Evolutionary conservation across 2,329 filamentous ascomycete species (phyloP).

Genomic region (Dissoconium aciculare): DNA sequence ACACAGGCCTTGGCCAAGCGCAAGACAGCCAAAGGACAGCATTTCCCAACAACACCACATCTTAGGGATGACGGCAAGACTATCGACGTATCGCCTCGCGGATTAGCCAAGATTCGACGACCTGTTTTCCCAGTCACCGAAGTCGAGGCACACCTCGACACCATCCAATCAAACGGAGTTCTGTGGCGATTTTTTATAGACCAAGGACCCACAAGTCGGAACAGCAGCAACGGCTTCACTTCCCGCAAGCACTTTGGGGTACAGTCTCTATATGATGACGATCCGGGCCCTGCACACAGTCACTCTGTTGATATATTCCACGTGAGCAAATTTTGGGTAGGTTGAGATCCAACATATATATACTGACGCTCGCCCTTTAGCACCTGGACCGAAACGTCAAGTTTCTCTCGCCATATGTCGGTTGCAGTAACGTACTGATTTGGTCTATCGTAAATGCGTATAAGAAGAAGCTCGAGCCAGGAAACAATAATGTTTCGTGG

Average conservation of each 20-base stretch:
- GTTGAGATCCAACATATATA: neutral
- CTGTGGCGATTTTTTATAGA: slow-evolving; percentile 2
- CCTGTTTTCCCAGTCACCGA: neutral
- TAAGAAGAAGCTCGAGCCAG: neutral
- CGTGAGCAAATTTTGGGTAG: neutral
- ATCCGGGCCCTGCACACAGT: neutral
- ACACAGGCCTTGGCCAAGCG: neutral
- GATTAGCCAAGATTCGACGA: neutral
- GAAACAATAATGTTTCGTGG: neutral
- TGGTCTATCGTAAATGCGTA: slow-evolving; percentile 2
- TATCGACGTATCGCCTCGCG: neutral
- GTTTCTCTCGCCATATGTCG: slow-evolving; percentile 1
- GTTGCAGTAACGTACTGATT: slow-evolving; percentile 1
- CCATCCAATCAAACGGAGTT: neutral
- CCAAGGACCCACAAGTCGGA: neutral
- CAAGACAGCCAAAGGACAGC: neutral
- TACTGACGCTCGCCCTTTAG: neutral
- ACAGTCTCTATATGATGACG: neutral
- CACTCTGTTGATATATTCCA: slow-evolving; percentile 2
- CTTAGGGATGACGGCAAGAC: neutral
- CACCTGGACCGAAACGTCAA: neutral
- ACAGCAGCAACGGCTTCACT: slow-evolving; percentile 1
- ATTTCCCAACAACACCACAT: neutral
- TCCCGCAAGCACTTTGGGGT: neutral
- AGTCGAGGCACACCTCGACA: slow-evolving; percentile 2